A percentile compares a stretch with the other conserved stretches of the same genome.
phyloP scores from a whole-genome alignment of 805 yeast genomes.

The Hanseniaspora vineae region DNA sequence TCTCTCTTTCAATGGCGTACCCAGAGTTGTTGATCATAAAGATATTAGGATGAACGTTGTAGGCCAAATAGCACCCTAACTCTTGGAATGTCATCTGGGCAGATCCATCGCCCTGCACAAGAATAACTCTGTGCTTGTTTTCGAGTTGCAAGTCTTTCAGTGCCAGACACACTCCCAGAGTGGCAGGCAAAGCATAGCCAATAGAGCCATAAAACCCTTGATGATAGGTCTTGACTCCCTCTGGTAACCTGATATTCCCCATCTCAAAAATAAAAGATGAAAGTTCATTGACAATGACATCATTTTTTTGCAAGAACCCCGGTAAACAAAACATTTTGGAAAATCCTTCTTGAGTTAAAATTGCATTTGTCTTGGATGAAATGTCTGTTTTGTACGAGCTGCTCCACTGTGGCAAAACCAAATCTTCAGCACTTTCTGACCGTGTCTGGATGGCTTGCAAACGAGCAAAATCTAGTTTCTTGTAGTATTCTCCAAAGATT shows the following conservation, averaged over 20 bases:
- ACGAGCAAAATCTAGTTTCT: slow-evolving; percentile 22
- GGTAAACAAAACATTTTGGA: slow-evolving; percentile 36
- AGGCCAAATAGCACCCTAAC: slow-evolving; percentile 48
- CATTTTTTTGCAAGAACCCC: slow-evolving; percentile 42
- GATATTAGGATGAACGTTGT: slow-evolving; percentile 50
- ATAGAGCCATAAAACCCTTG: slow-evolving; percentile 77
- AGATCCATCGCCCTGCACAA: slow-evolving; percentile 86
- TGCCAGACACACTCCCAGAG: slow-evolving; percentile 73
- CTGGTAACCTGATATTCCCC: slow-evolving; percentile 53
- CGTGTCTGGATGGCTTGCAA: slow-evolving; percentile 5
- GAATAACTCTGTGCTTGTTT: slow-evolving; percentile 41
- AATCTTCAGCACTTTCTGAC: slow-evolving; percentile 4
- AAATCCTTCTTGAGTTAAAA: slow-evolving; percentile 21
- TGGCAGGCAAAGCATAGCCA: slow-evolving; percentile 79
- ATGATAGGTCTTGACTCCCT: slow-evolving; percentile 36
- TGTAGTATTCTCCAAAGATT: slow-evolving; percentile 33
- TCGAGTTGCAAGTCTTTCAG: slow-evolving; percentile 36
- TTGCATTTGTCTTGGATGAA: slow-evolving; percentile 1
- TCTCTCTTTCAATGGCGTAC: slow-evolving; percentile 79
- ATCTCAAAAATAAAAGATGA: slow-evolving; percentile 73
- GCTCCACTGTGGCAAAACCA: slow-evolving; percentile 7
- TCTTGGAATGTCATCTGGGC: slow-evolving; percentile 94
- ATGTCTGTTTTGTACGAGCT: neutral
- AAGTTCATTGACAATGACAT: slow-evolving; percentile 67
- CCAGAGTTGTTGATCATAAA: slow-evolving; percentile 76